Evolutionary conservation across 2,329 filamentous ascomycete genomes (phyloP), one percentile per base, ranked within the genome.

Genomic region (Penicillium digitatum): DNA sequence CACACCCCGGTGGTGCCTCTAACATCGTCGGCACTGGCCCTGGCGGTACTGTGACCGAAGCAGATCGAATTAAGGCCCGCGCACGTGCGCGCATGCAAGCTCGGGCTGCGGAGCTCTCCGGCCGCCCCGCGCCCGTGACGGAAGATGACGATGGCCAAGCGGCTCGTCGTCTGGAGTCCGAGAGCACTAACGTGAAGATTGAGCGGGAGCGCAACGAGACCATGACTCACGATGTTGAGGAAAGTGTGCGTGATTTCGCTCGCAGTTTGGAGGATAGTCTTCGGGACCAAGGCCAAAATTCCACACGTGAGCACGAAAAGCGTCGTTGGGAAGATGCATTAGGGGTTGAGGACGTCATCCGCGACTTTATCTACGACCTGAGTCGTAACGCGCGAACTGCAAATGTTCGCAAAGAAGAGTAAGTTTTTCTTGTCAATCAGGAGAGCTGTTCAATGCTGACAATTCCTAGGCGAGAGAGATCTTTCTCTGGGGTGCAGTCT

Each of bases 31-130:
- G 94, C 43, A 97, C 93, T 58, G 94, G 94, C 10, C 93, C 92
- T 55, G 93, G 93, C 40, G 94, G 94, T 49, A 77, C 85, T 42
- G 85, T 99, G 39, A 99, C 94, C 0, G 94, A 99, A 74, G 88
- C 90, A 3, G 94, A 99, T 74, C 86, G 93, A 51, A 83, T 97
- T 62, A 97, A 96, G 78, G 94, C 94, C 34, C 86, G 92, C 63
- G 93, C 94, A 31, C 95, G 92, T 76, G 93, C 93, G 37, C 95
- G 96, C 86, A 99, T 99, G 94, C 93, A 97, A 76, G 92, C 96
- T 68, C 88, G 94, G 56, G 92, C 94, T 63, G 94, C 94, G 53
- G 93, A 94, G 18, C 78, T 99, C 60, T 90, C 91, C 22, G 94
- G 94, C 54, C 90, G 87, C 73, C 91, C 92, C 69, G 78, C 87